Conservation (phyloP, 2,329 filamentous ascomycete species). For the Colletotrichum chlorophyti region DNA sequence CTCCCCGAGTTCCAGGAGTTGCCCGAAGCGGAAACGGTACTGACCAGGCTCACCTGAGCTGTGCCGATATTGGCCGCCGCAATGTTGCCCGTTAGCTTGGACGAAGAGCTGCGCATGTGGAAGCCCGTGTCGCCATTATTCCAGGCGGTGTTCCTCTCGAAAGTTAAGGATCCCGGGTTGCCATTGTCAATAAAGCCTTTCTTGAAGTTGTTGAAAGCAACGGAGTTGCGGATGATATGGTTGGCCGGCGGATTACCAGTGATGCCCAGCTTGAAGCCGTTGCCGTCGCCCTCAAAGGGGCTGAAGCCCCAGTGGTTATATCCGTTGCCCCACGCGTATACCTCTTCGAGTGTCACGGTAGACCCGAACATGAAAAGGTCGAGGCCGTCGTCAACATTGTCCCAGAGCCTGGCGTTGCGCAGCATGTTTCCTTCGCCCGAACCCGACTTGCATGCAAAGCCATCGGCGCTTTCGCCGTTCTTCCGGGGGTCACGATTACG, state of each 20-base stretch:
- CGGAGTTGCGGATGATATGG: constrained; percentile 50
- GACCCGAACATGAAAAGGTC: constrained; percentile 50
- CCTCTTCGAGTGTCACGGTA: constrained; percentile 48
- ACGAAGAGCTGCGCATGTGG: constrained; percentile 43
- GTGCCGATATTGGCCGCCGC: constrained; percentile 42
- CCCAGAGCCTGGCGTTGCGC: constrained; percentile 51
- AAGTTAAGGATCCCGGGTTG: constrained; percentile 46
- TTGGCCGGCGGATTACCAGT: constrained; percentile 46
- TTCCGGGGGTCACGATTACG: constrained; percentile 51
- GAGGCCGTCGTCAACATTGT: constrained; percentile 56
- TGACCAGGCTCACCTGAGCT: constrained; percentile 34
- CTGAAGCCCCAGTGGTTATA: constrained; percentile 49
- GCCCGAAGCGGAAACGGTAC: constrained; percentile 36
- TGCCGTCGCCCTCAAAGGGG: constrained; percentile 52
- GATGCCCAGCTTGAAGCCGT: constrained; percentile 53
- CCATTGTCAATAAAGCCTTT: constrained; percentile 55
- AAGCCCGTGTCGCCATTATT: constrained; percentile 51
- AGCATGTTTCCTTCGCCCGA: constrained; percentile 51
- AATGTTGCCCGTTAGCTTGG: constrained; percentile 45
- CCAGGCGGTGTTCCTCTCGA: constrained; percentile 53
- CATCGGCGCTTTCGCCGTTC: constrained; percentile 55
- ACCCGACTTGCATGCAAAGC: constrained; percentile 53
- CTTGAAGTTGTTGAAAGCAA: constrained; percentile 48
- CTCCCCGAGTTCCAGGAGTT: constrained; percentile 49
- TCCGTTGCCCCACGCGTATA: constrained; percentile 52